Conservation (phyloP, 2,329 filamentous ascomycete genomes). For the Fusarium nurragi region DNA sequence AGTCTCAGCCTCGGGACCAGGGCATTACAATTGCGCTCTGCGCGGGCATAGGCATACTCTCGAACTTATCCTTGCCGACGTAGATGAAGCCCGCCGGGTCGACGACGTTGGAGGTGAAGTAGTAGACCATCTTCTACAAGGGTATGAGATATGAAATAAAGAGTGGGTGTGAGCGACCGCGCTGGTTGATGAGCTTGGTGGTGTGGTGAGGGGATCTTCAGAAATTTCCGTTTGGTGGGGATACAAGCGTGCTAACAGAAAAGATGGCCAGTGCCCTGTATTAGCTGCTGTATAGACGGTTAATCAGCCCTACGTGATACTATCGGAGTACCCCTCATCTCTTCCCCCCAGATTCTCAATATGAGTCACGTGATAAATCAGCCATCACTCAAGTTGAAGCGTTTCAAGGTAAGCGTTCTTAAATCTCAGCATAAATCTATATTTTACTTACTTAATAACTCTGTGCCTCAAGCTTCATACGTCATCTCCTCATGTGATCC, state of each 20-base stretch:
- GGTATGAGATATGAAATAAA: not conserved
- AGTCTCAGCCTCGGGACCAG: constrained; percentile 28
- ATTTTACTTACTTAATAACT: not conserved
- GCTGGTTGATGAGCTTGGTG: not conserved
- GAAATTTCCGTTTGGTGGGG: constrained; percentile 33
- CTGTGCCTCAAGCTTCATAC: not conserved
- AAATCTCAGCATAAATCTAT: not conserved
- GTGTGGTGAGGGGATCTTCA: constrained; percentile 35
- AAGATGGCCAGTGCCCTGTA: accelerated
- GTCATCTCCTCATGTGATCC: not conserved
- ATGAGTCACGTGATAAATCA: constrained; percentile 5
- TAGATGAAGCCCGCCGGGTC: constrained; percentile 88
- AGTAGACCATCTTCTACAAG: constrained; percentile 79
- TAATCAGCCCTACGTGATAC: not conserved
- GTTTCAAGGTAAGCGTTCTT: not conserved
- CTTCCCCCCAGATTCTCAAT: not conserved
- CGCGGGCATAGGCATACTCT: constrained; percentile 86
- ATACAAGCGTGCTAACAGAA: constrained; percentile 31
- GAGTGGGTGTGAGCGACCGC: not conserved
- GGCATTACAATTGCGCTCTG: constrained; percentile 9
- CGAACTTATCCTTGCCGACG: constrained; percentile 98
- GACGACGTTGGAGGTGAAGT: constrained; percentile 89
- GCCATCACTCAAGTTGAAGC: no score
- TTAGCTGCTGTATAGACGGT: no score
- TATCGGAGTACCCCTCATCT: not conserved